Percentiles rank a stretch among this genome's conserved stretches.
Conservation (phyloP, 768 basidiomycete genomes). For the Leccinellum luteum region DNA sequence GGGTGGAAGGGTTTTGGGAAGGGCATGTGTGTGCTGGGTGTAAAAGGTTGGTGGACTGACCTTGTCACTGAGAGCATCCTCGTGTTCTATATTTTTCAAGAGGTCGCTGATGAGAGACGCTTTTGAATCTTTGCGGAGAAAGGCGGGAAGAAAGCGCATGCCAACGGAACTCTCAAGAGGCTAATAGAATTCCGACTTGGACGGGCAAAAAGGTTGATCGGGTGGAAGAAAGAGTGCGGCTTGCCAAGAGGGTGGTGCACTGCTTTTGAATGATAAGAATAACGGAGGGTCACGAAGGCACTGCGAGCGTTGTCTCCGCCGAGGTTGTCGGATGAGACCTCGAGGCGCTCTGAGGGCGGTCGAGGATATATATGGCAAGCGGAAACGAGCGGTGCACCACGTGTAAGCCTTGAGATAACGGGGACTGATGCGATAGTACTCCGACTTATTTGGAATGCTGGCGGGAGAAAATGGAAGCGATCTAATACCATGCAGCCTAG, state of each 20-base stretch:
- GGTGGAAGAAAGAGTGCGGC: slow-evolving; percentile 11
- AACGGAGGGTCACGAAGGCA: slow-evolving; percentile 2
- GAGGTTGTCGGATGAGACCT: slow-evolving; percentile 10
- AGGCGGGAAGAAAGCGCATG: slow-evolving; percentile 27
- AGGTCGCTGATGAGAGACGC: slow-evolving; percentile 21
- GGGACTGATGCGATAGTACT: too few species aligned
- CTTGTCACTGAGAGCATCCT: slow-evolving; percentile 24
- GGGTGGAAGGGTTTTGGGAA: not conserved
- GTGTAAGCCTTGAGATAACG: not conserved
- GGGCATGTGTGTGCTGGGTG: not conserved
- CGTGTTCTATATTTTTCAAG: slow-evolving; percentile 20
- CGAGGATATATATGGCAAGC: slow-evolving; percentile 11
- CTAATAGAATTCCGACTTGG: not conserved
- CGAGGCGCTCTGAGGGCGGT: slow-evolving; percentile 7
- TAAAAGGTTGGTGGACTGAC: slow-evolving; percentile 8
- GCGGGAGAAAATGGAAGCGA: too few species aligned
- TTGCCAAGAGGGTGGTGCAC: slow-evolving; percentile 4
- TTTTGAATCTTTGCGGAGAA: slow-evolving; percentile 28
- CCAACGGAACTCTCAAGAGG: slow-evolving; percentile 2
- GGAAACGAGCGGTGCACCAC: not conserved
- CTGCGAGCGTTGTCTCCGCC: slow-evolving; percentile 15
- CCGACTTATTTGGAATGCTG: too few species aligned
- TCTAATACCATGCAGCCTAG: not conserved
- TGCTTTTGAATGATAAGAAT: slow-evolving; percentile 10
- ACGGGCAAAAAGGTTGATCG: slow-evolving; percentile 5